phyloP scores from a whole-genome alignment of 2,329 filamentous ascomycete species.

The Penicillium sp. region DNA sequence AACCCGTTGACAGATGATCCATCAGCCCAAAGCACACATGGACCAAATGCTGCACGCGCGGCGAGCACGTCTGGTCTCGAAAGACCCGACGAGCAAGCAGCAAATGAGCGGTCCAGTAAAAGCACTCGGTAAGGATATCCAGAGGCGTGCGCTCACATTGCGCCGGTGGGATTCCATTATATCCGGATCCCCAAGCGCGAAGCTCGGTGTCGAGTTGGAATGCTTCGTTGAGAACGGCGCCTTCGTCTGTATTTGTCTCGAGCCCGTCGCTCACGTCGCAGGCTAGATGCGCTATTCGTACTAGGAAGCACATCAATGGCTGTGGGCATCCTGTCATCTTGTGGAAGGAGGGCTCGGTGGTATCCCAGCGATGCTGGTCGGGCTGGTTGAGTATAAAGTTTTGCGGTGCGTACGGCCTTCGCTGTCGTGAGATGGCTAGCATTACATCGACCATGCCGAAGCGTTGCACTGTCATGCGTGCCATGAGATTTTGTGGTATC shows the following conservation, averaged over 20 bases:
- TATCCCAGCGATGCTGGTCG: constrained; percentile 17
- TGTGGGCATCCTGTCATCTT: constrained; percentile 27
- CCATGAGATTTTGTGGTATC: constrained; percentile 14
- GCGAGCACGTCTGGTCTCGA: constrained; percentile 19
- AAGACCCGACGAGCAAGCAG: constrained; percentile 24
- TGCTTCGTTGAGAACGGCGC: constrained; percentile 11
- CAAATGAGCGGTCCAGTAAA: constrained; percentile 26
- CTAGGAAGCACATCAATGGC: constrained; percentile 24
- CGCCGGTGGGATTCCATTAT: background rate
- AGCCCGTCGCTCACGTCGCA: constrained; percentile 18
- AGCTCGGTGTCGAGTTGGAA: constrained; percentile 22
- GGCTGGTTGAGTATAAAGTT: constrained; percentile 20
- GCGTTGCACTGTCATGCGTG: constrained; percentile 21
- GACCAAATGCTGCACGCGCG: constrained; percentile 21
- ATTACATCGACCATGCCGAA: constrained; percentile 27
- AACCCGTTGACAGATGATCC: constrained; percentile 22
- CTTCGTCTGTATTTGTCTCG: background rate
- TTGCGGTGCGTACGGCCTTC: constrained; percentile 18
- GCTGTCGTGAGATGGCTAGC: constrained; percentile 25
- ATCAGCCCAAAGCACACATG: constrained; percentile 23
- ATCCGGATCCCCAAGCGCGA: constrained; percentile 17
- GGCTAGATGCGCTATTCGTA: constrained; percentile 21
- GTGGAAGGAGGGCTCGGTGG: constrained; percentile 24
- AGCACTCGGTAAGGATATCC: constrained; percentile 26
- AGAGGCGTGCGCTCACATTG: constrained; percentile 10